Evolutionary conservation across 495 filamentous ascomycete genomes (phyloP).

Genomic region (Neurospora sp.): DNA sequence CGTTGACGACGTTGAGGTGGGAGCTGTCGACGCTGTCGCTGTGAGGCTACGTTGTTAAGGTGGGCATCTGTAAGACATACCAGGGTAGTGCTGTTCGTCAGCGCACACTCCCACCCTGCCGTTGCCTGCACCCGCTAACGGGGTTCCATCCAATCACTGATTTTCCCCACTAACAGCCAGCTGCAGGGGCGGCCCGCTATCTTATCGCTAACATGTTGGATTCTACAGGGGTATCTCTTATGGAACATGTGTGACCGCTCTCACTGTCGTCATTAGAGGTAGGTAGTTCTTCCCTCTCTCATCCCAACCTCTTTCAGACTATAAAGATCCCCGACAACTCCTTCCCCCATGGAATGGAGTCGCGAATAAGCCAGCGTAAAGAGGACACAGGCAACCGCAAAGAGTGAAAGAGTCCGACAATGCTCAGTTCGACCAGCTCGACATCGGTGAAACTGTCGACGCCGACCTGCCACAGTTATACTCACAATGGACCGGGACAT

Average conservation of each 20-base stretch:
- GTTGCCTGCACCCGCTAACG: background rate
- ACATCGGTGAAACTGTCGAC: background rate
- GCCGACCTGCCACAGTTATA: background rate
- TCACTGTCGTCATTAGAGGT: background rate
- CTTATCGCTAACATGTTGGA: background rate
- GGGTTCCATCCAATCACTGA: background rate
- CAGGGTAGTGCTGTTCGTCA: background rate
- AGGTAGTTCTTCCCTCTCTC: background rate
- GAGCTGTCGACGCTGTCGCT: background rate
- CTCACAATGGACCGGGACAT: slow-evolving; percentile 18
- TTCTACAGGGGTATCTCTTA: background rate
- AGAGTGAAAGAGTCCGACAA: background rate
- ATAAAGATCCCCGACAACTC: background rate
- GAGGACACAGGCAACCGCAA: background rate
- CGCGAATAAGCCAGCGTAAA: background rate
- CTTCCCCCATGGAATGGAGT: background rate
- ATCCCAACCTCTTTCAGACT: background rate
- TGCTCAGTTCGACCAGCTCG: background rate
- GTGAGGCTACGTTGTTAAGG: background rate
- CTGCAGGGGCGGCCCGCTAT: background rate
- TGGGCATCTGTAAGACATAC: background rate
- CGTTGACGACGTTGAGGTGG: background rate
- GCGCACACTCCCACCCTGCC: background rate
- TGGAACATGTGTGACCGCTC: background rate
- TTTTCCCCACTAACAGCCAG: background rate